Evolutionary conservation across 2,329 filamentous ascomycete genomes (phyloP).

Genomic region (Cadophora luteo-olivacea): DNA sequence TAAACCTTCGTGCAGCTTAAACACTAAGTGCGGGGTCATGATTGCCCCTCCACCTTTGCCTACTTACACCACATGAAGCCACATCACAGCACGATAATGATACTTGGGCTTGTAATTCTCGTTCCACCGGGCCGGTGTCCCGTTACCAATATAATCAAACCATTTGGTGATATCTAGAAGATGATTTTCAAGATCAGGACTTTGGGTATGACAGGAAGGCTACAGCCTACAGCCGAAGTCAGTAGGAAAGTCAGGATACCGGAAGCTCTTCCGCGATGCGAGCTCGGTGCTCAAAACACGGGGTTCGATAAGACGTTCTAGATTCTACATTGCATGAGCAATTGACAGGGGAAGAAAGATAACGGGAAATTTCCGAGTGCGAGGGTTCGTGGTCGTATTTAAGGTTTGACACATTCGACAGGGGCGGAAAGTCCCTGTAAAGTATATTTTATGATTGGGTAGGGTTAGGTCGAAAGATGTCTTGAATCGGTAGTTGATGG

Average conservation of each 20-base stretch:
- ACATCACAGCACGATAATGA: neutral
- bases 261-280: neutral
- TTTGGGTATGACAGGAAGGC: neutral
- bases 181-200: neutral
- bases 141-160: neutral
- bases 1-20: neutral
- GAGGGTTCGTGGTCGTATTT: neutral
- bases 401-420: constrained; percentile 1
- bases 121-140: neutral
- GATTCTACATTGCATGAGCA: neutral
- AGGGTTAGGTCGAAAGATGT: neutral
- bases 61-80: neutral
- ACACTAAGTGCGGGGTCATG: constrained; percentile 7
- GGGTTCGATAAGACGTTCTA: neutral
- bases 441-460: neutral
- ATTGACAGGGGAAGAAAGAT: neutral
- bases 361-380: neutral
- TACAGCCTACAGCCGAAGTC: neutral
- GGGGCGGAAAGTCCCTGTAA: neutral
- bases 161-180: neutral
- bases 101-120: neutral
- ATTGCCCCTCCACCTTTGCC: neutral
- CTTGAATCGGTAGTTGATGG: neutral
- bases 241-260: neutral
- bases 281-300: neutral